Percentiles rank a stretch among this genome's conserved stretches.
Conservation (phyloP, 2,329 filamentous ascomycete genomes). For the Davidsoniella virescens region DNA sequence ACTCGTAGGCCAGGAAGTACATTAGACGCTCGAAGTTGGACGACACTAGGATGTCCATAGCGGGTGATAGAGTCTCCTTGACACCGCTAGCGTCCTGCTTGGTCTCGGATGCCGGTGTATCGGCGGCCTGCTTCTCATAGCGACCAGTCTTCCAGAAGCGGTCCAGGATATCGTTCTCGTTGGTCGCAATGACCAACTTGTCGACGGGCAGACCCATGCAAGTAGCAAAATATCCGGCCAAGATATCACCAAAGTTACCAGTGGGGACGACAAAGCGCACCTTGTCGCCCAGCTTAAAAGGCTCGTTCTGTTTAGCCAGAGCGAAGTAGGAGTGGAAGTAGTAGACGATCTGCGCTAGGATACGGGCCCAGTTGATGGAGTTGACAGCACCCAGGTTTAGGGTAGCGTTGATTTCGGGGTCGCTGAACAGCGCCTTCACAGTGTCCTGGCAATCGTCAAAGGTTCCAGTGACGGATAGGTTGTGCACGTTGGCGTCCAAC, state of each 20-base stretch:
- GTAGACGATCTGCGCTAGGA: conserved; percentile 91
- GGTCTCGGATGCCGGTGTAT: conserved; percentile 39
- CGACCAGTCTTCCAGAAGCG: conserved; percentile 82
- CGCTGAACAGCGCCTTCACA: conserved; percentile 81
- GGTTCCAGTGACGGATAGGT: conserved; percentile 72
- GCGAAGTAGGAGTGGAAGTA: conserved; percentile 93
- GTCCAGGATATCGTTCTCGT: conserved; percentile 94
- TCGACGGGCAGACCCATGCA: conserved; percentile 77
- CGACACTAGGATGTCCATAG: conserved; percentile 94
- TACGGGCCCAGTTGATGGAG: conserved; percentile 91
- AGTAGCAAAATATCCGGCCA: conserved; percentile 84
- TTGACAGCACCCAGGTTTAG: conserved; percentile 86
- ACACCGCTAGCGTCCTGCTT: conserved; percentile 53
- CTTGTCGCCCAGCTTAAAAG: conserved; percentile 48
- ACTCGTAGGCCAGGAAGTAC: conserved; percentile 78
- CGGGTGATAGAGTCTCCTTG: conserved; percentile 81
- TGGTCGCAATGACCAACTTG: conserved; percentile 84
- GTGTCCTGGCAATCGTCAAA: conserved; percentile 98
- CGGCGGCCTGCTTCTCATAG: conserved; percentile 65
- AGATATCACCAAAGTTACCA: conserved; percentile 91
- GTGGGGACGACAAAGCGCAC: conserved; percentile 82
- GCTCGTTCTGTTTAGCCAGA: conserved; percentile 43
- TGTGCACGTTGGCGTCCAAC: conserved; percentile 80
- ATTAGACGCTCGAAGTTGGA: conserved; percentile 93
- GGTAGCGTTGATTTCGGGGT: conserved; percentile 64